These are phyloP conservation scores for Petunia secreta DNA, from an alignment of 257 asterid genomes.

Conservation along the genomic window DNA sequence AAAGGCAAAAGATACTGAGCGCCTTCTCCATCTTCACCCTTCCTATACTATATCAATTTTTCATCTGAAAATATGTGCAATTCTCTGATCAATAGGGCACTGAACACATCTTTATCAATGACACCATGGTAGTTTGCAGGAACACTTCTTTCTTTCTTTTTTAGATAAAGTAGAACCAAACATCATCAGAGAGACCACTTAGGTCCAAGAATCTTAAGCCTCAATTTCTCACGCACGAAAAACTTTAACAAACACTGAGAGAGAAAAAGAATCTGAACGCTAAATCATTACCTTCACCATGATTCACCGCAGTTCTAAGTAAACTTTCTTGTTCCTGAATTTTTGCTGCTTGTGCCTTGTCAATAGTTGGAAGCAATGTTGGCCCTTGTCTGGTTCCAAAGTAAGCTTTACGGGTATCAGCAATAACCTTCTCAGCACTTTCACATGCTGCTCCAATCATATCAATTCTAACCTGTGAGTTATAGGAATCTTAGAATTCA, in stretches of 20 bases:
- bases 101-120: neutral
- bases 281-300: conserved; percentile 77
- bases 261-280: conserved; percentile 21
- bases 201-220: conserved; percentile 21
- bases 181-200: conserved; percentile 2
- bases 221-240: conserved; percentile 7
- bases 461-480: conserved; percentile 76
- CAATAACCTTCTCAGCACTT: conserved; percentile 96
- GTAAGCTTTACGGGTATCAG: conserved; percentile 84
- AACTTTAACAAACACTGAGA: neutral
- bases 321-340: conserved; percentile 94
- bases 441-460: conserved; percentile 92
- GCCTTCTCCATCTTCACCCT: neutral
- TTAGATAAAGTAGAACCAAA: neutral
- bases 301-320: conserved; percentile 91
- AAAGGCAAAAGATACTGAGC: too few species aligned
- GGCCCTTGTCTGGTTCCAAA: conserved; percentile 96
- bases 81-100: conserved; percentile 10
- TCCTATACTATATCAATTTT: neutral
- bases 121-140: neutral
- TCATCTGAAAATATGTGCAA: conserved; percentile 15
- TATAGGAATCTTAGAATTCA: conserved; percentile 28
- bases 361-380: conserved; percentile 81
- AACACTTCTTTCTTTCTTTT: neutral
- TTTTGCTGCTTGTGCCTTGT: conserved; percentile 98